These are phyloP conservation scores for Aegilops umbellulata DNA, from an alignment of 176 grass and related monocot genomes.

Conservation along the genomic window DNA sequence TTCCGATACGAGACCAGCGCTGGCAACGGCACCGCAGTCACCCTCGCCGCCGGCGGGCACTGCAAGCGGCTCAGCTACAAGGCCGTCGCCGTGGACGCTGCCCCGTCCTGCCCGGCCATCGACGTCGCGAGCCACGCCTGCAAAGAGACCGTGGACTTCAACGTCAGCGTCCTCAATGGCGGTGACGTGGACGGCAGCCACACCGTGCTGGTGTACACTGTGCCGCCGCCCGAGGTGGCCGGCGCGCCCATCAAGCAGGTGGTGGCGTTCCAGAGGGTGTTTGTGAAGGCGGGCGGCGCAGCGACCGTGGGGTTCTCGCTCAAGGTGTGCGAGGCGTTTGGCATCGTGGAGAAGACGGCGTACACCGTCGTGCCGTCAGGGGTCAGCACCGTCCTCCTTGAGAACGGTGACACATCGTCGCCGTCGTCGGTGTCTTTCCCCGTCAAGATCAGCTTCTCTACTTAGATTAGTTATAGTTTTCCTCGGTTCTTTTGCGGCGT, in stretches of 20 bases:
- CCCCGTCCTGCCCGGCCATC: not conserved
- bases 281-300: not conserved
- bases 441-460: conserved; percentile 9
- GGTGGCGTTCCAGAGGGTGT: conserved; percentile 47
- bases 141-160: conserved; percentile 21
- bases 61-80: conserved; percentile 45
- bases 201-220: conserved; percentile 33
- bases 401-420: not conserved
- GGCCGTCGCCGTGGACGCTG: not conserved
- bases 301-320: conserved; percentile 20
- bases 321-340: conserved; percentile 39
- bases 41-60: not conserved
- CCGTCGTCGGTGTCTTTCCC: conserved; percentile 34
- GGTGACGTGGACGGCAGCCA: conserved; percentile 24
- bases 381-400: conserved; percentile 30
- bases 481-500: not conserved
- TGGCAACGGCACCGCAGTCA: conserved; percentile 1
- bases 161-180: conserved; percentile 26
- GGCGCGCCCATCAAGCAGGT: conserved; percentile 45
- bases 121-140: conserved; percentile 5
- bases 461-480: not conserved
- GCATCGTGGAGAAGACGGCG: conserved; percentile 45
- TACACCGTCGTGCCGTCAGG: conserved; percentile 49
- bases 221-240: conserved; percentile 32
- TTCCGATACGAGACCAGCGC: conserved; percentile 15